Base-by-base conservation (phyloP, 2,329 filamentous ascomycete genomes). In the Rhynchosporium secalis region DNA sequence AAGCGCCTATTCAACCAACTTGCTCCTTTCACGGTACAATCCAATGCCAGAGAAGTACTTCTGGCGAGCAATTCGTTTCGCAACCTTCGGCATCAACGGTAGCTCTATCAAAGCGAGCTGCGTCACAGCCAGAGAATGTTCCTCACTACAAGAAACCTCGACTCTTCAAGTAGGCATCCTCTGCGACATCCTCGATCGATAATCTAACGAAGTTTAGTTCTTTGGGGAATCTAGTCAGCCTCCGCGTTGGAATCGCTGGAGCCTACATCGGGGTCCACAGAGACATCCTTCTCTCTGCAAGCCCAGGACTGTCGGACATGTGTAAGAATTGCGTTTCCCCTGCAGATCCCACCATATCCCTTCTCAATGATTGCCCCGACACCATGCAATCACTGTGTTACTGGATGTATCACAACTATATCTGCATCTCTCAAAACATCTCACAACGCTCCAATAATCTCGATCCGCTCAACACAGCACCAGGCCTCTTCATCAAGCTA, bases 331-430 rank as follows among this genome's bases (percentile, higher is more conserved):
- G 64, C 26, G 65, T 65, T 47, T 54, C 54, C 3, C n/a, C 12
- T 5, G 36, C 61, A 26, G 28, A 58, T 20, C 41, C 40, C 2
- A 45, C 41, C 4, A 57, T 67, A 28, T 45, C 33, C 5, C 38
- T 69, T 2, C 61, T 61, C 9, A 54, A 61, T 3, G 56, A 63
- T 47, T 54, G 60, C 46, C 58, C 59, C 0, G 46, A 60, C 1
- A 45, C 43, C 4, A 46, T 65, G 31, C 26, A 36, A 38, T n/a
- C 28, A 20, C 55, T 65, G 46, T 43, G 61, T 28, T 62, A 62
- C 29, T 67, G 65, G 65, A 63, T 65, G 49, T 60, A 65, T 33
- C 29, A 62, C 36, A 9, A 57, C 31, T 8, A 61, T 26, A 61
- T 65, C 26, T 63, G 60, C 36, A 48, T 63, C 5, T 52, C 60